These are phyloP conservation scores for Xanthoconium separans DNA, from an alignment of 1,284 basidiomycete species.

Conservation along the genomic window DNA sequence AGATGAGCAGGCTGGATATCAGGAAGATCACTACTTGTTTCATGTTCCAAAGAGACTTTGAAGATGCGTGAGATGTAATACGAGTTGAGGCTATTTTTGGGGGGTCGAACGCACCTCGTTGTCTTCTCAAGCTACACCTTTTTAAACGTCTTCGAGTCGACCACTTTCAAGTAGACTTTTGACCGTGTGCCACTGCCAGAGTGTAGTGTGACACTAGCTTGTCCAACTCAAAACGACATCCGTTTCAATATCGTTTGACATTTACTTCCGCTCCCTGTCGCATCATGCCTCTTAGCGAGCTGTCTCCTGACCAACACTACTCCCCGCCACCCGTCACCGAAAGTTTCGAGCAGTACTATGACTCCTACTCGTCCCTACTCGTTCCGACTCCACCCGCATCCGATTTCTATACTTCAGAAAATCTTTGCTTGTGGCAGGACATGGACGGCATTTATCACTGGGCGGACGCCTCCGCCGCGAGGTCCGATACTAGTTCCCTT, in stretches of 20 bases:
- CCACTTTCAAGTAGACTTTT: slow-evolving; percentile 15
- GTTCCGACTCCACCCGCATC: slow-evolving; percentile 12
- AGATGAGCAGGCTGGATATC: slow-evolving; percentile 7
- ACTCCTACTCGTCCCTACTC: slow-evolving; percentile 22
- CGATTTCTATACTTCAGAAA: slow-evolving; percentile 30
- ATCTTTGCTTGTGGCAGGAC: slow-evolving; percentile 33
- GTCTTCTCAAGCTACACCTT: slow-evolving; percentile 19
- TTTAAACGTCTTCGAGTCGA: slow-evolving; percentile 24
- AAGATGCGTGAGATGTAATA: slow-evolving; percentile 26
- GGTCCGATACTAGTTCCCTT: slow-evolving; percentile 28
- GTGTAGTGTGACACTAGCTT: slow-evolving; percentile 16
- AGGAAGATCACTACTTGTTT: slow-evolving; percentile 22
- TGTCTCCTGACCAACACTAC: slow-evolving; percentile 20
- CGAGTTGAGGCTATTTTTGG: slow-evolving; percentile 25
- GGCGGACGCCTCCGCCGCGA: slow-evolving; percentile 24
- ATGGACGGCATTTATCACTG: slow-evolving; percentile 31
- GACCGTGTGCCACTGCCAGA: background rate
- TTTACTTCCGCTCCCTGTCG: slow-evolving; percentile 15
- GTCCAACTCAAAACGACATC: slow-evolving; percentile 17
- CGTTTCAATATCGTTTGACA: slow-evolving; percentile 24
- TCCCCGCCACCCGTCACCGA: slow-evolving; percentile 14
- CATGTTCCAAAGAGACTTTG: slow-evolving; percentile 24
- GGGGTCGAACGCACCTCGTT: slow-evolving; percentile 25
- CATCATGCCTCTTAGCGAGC: slow-evolving; percentile 18
- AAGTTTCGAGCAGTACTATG: slow-evolving; percentile 22